phyloP scores from a whole-genome alignment of 306 rosid species.

The Chamaecrista fasciculata region DNA sequence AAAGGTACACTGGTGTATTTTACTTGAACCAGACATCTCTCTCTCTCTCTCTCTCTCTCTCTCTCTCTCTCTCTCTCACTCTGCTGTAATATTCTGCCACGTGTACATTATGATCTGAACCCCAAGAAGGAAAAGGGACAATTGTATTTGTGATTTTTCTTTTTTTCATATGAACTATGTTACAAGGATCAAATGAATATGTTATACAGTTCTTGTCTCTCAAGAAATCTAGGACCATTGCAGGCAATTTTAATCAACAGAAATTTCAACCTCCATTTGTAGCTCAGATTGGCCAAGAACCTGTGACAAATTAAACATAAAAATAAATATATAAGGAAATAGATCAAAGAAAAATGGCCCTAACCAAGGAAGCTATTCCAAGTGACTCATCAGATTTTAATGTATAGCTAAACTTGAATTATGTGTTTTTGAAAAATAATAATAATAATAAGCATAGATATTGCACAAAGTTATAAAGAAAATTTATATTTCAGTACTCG shows the following conservation, averaged over 20 bases:
- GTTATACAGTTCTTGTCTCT: constrained; percentile 27
- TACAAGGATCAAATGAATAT: constrained; percentile 29
- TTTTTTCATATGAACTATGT: constrained; percentile 31
- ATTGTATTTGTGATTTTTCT: constrained; percentile 21
- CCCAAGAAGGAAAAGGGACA: constrained; percentile 24
- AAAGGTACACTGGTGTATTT: background rate
- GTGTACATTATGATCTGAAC: background rate
- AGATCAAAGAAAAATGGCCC: background rate
- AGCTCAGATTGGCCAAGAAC: constrained; percentile 59
- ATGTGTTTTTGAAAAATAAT: background rate
- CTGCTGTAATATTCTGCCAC: background rate
- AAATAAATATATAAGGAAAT: constrained; percentile 13
- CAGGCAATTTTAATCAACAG: constrained; percentile 53
- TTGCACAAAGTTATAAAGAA: background rate
- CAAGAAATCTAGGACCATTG: constrained; percentile 5
- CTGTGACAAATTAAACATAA: constrained; percentile 40
- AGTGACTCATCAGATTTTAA: background rate
- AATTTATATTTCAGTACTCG: no score
- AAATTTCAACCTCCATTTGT: constrained; percentile 89
- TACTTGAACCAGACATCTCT: background rate
- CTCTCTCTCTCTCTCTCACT: background rate
- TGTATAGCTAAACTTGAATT: background rate
- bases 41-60: background rate
- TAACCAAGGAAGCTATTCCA: background rate
- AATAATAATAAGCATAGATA: background rate